Base-by-base conservation (phyloP, 2,329 filamentous ascomycete species). In the Talaromyces albobiverticillius region DNA sequence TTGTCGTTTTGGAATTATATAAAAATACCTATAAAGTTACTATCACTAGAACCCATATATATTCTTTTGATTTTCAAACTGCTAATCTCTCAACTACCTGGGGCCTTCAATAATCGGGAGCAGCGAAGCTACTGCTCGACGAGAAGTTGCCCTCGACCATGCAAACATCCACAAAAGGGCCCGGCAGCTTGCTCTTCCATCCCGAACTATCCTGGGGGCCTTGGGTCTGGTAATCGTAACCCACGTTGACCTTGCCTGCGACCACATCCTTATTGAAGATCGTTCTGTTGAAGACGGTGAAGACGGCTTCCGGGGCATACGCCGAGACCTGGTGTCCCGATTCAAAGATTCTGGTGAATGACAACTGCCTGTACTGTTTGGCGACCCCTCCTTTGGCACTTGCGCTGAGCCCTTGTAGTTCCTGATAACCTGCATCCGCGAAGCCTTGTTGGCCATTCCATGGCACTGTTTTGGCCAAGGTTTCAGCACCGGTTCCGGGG, bases 281-380 rank as follows among this genome's bases (percentile, higher is more conserved):
- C 3, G 32, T 36, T 14, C 32, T n/a, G 32, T 36, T 36, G 32
- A 36, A 36, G 14, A 36, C 14, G 32, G 32, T 14, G 14, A 36
- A 36, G 10, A n/a, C 32, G 32, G 14, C 14, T n/a, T n/a, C 10
- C 14, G 32, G 32, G 11, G 11, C 10, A n/a, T 16, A n/a, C 32
- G 32, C 14, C 10, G 10, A 16, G 14, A 36, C 14, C 14, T n/a
- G 10, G 16, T 79, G 77, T 6, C 77, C 77, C 1, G 76, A 74
- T 42, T 78, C 60, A 55, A 73, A 79, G 43, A 79, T 72, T 4
- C 76, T 71, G 1, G 71, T 66, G 61, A 78, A 80, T 1, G 76
- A 79, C 55, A 80, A 73, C 54, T 77, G 74, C 22, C 75, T 74
- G 56, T 73, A 70, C 58, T 79, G 76, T 11, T 74, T 72, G 13